phyloP scores from a whole-genome alignment of 345 rosid genomes.

The Hirschfeldia incana region DNA sequence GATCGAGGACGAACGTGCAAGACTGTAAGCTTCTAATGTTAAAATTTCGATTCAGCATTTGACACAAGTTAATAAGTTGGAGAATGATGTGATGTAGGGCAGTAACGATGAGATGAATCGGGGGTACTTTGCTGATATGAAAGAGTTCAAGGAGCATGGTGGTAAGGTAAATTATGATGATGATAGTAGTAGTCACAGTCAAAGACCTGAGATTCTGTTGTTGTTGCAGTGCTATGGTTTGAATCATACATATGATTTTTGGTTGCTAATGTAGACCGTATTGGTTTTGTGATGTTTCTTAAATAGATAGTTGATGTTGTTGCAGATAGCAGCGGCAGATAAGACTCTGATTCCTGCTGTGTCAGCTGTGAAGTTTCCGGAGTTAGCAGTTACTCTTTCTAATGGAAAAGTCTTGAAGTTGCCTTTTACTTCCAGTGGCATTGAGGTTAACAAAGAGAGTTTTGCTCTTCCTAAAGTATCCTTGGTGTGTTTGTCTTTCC shows the following conservation, averaged over 20 bases:
- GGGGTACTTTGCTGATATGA: slow-evolving; percentile 80
- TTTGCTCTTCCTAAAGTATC: slow-evolving; percentile 54
- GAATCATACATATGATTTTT: neutral
- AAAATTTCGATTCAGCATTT: neutral
- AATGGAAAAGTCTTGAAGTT: slow-evolving; percentile 60
- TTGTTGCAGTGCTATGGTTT: no score
- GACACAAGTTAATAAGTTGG: no score
- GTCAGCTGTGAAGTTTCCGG: slow-evolving; percentile 72
- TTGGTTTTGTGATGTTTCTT: slow-evolving; percentile 3
- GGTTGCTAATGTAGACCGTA: neutral
- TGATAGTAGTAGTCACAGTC: no score
- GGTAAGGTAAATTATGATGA: slow-evolving; percentile 67
- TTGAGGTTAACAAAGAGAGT: slow-evolving; percentile 34
- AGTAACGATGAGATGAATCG: slow-evolving; percentile 96
- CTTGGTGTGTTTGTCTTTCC: slow-evolving; percentile 73
- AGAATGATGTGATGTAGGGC: slow-evolving; percentile 58
- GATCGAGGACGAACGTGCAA: slow-evolving; percentile 76
- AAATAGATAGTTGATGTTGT: neutral
- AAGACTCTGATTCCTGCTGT: slow-evolving; percentile 63
- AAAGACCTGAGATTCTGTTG: no score
- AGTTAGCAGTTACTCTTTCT: slow-evolving; percentile 49
- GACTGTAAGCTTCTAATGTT: slow-evolving; percentile 61
- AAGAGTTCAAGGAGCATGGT: slow-evolving; percentile 73
- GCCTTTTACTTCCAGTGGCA: slow-evolving; percentile 49
- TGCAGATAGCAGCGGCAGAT: slow-evolving; percentile 76